A percentile compares a stretch with the other conserved stretches of the same genome.
These are phyloP conservation scores for Isatis lusitanica DNA, from an alignment of 441 rosid species.

Conservation along the genomic window DNA sequence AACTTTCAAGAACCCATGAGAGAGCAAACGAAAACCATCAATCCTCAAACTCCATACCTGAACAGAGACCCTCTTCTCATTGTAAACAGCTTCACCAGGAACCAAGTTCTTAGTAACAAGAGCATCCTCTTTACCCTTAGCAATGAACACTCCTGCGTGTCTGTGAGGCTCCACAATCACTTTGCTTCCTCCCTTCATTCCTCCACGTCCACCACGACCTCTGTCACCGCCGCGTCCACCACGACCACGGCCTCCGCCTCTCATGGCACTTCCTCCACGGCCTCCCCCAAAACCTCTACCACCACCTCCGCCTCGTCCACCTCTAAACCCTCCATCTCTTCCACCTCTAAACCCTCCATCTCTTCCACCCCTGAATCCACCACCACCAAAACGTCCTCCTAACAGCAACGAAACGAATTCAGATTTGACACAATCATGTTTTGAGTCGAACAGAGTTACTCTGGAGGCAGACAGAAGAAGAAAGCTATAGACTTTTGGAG, in stretches of 20 bases:
- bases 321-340: constrained; percentile 33
- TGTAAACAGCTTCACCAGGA: constrained; percentile 84
- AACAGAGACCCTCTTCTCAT: constrained; percentile 72
- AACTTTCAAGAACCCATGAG: neutral
- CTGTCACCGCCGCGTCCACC: constrained; percentile 38
- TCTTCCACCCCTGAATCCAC: constrained; percentile 63
- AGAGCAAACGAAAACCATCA: neutral
- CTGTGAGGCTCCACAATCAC: constrained; percentile 81
- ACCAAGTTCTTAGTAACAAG: constrained; percentile 82
- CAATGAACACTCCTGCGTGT: constrained; percentile 78
- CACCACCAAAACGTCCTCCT: constrained; percentile 47
- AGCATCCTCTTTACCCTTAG: constrained; percentile 85
- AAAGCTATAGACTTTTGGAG: neutral
- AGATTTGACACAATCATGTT: neutral
- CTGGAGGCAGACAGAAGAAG: neutral
- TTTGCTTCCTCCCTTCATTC: constrained; percentile 81
- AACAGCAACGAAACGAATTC: neutral
- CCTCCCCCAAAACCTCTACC: constrained; percentile 44
- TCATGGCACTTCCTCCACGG: constrained; percentile 6
- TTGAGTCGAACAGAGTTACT: neutral
- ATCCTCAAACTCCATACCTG: constrained; percentile 41
- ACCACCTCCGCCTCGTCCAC: constrained; percentile 44
- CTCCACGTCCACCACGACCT: constrained; percentile 53
- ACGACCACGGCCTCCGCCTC: constrained; percentile 28
- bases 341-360: constrained; percentile 61